Evolutionary conservation across 371 early-diverging fungal species (phyloP), one percentile per base, ranked within the genome.

Genomic region (Smittium culicis): DNA sequence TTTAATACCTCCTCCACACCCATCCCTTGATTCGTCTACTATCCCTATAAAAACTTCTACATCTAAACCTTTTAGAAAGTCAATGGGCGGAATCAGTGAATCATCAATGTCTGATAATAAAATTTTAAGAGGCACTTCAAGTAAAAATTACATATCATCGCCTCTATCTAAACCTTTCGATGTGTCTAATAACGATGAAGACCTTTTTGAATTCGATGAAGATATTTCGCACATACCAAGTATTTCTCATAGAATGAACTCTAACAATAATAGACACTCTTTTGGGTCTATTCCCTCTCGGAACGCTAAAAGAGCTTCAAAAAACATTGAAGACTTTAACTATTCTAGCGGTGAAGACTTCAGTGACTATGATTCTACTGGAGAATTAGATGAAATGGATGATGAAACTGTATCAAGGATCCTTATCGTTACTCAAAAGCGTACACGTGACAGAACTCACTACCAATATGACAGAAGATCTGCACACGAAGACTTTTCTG

Each of bases 351-450:
- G 70, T 28, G 76, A 77, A 30, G 76, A 73, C 17, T 71, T 56
- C 66, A 68, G 70, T 63, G 73, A 73, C 67, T 76, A 74, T 72
- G 66, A 65, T 61, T 74, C 73, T n/a, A 70, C 70, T 32, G 77
- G 79, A 32, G 85, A 84, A 34, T 83, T 81, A 54, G 85, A 85
- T 66, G 78, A 80, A 29, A 68, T 80, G 14, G 93, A 91, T 67
- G 93, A 94, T 68, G 94, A 93, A 2, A 86, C 84, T 32, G 84
- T 94, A 33, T 90, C 88, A 61, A 82, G 88, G 34, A 82, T 94
- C 68, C 79, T 95, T 79, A 92, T 95, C 79, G 93, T 95, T 61
- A 92, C 94, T 34, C 92, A 90, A 75, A 86, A 86, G 67, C 78
- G 76, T 25, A 86, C 85, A 55, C 79, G 81, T 66, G 91, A 90